phyloP scores from a whole-genome alignment of 225 moss, liverwort and hornwort genomes.

The Polytrichum formosum region DNA sequence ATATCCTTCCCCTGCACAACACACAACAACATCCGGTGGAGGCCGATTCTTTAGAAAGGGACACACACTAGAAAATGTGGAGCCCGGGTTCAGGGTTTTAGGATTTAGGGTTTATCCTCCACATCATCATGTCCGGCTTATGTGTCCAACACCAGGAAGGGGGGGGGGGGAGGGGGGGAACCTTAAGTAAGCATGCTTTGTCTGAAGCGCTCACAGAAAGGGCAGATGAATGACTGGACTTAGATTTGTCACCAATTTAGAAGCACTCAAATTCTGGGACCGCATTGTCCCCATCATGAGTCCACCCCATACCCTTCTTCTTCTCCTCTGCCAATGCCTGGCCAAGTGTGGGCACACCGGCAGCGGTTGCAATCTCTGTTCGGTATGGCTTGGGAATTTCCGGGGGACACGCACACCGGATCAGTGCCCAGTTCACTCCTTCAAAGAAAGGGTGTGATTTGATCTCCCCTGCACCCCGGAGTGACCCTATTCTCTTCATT shows the following conservation, averaged over 20 bases:
- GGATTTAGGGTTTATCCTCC: no score
- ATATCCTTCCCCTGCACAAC: no score
- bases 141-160: neutral
- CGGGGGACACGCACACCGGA: slow-evolving; percentile 86
- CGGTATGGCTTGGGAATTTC: slow-evolving; percentile 81
- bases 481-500: slow-evolving; percentile 73
- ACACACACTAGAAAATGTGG: neutral
- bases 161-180: neutral
- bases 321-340: slow-evolving; percentile 47
- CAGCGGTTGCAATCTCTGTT: slow-evolving; percentile 35
- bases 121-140: no score
- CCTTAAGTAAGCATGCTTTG: neutral
- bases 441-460: slow-evolving; percentile 93
- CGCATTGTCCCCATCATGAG: slow-evolving; percentile 5
- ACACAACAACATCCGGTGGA: neutral
- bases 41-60: neutral
- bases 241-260: slow-evolving; percentile 5
- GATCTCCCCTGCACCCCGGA: slow-evolving; percentile 88
- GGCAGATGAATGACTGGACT: neutral
- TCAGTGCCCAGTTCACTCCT: slow-evolving; percentile 95
- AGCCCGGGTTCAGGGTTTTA: no score
- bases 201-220: neutral
- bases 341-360: slow-evolving; percentile 38
- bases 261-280: slow-evolving; percentile 48
- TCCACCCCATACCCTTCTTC: slow-evolving; percentile 28